These are phyloP conservation scores for Solanum medicagineum DNA, from an alignment of 257 asterid genomes.

Conservation along the genomic window DNA sequence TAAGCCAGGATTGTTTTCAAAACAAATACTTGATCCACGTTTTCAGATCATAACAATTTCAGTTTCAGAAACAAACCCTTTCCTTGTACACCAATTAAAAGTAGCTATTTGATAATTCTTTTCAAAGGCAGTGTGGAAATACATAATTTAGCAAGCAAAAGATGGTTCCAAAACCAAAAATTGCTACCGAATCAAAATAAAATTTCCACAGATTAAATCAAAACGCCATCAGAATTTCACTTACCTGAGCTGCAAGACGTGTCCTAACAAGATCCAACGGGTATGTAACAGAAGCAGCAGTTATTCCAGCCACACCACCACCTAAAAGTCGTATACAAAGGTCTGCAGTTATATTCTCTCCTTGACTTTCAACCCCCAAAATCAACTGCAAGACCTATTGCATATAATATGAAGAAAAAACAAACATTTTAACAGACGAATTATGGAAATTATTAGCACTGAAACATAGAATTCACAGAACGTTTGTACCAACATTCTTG, in stretches of 20 bases:
- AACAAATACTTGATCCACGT: neutral
- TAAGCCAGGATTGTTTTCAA: neutral
- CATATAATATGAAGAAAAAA: neutral
- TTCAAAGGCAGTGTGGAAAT: neutral
- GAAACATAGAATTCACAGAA: conserved; percentile 14
- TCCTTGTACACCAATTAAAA: neutral
- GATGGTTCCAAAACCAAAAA: neutral
- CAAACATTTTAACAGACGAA: neutral
- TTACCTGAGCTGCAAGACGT: conserved; percentile 75
- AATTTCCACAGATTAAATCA: neutral
- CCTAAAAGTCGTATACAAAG: conserved; percentile 61
- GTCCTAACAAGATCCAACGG: conserved; percentile 86
- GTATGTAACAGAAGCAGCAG: conserved; percentile 78
- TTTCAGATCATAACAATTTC: neutral
- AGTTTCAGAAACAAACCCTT: neutral
- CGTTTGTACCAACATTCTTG: conserved; percentile 78
- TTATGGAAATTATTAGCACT: neutral
- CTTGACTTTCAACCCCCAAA: conserved; percentile 46
- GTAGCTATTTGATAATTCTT: neutral
- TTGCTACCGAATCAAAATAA: neutral
- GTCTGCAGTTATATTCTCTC: conserved; percentile 50
- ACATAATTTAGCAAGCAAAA: neutral
- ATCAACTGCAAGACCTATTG: conserved; percentile 37
- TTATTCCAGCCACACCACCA: conserved; percentile 85
- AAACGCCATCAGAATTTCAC: neutral